Evolutionary conservation across 371 early-diverging fungal genomes (phyloP).

Genomic region (Apophysomyces ossiformis): DNA sequence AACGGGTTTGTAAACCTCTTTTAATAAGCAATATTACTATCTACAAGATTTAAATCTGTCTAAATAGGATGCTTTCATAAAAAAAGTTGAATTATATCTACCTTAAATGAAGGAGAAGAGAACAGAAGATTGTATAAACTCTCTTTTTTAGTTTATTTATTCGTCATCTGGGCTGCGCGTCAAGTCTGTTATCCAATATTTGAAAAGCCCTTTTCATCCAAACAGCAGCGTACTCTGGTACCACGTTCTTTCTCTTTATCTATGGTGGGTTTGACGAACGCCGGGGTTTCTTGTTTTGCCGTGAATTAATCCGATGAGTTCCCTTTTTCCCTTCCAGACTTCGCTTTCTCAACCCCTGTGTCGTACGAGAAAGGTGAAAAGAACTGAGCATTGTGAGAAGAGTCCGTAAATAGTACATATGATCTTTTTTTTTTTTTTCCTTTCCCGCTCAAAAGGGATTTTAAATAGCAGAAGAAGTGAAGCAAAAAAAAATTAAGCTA

Average conservation of each 20-base stretch:
- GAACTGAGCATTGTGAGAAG: neutral
- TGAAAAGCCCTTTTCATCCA: neutral
- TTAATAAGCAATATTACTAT: neutral
- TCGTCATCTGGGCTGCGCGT: neutral
- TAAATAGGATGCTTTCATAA: too few species aligned
- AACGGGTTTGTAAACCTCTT: neutral
- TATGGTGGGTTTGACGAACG: neutral
- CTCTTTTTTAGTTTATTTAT: too few species aligned
- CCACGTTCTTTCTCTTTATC: neutral
- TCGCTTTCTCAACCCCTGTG: neutral
- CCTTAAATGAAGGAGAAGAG: too few species aligned
- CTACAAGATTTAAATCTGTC: neutral
- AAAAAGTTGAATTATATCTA: too few species aligned
- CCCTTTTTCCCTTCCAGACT: neutral
- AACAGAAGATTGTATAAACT: too few species aligned
- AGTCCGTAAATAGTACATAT: conserved; percentile 2
- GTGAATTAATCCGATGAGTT: neutral
- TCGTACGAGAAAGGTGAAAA: neutral
- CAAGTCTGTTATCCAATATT: neutral
- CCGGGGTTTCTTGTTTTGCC: neutral
- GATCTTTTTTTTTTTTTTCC: neutral
- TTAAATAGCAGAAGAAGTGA: neutral
- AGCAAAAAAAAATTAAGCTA: neutral
- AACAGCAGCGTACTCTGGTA: neutral
- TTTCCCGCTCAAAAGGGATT: neutral